Evolutionary conservation across 306 rosid genomes (phyloP), one percentile per base, ranked within the genome.

Genomic region (Trifolium subterraneum): DNA sequence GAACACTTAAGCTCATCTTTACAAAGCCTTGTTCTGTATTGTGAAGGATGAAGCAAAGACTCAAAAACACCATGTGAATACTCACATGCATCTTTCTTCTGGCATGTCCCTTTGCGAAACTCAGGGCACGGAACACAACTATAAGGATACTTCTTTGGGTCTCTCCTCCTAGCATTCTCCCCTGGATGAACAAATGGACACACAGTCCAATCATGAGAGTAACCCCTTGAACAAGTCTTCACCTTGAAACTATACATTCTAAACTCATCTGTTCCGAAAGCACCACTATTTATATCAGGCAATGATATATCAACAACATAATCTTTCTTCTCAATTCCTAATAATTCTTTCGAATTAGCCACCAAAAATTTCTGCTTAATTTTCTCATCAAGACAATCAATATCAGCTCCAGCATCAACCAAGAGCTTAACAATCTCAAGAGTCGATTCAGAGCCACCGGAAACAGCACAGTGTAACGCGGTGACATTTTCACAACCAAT

Each of bases 181-280:
- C 67, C 67, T 15, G 67, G 67, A 61, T 61, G 67, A 61, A 61
- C 67, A 61, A 61, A 61, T 23, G 67, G 67, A 16, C 67, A 61
- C 3, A 33, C 44, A n/a, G 67, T 61, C 67, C 67, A 61, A 16
- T 61, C 67, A 8, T 61, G 67, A 16, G 67, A 33, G 44, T 61
- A 61, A 61, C 38, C 67, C 22, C 67, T 29, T 6, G 67, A 61
- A 10, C 67, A 61, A n/a, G 67, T 29, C 12, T 35, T 33, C 13
- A 61, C 67, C 7, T 61, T 61, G 23, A 61, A 61, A 33, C 44
- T 15, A 16, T 27, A 61, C 67, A 61, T 61, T 16, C 67, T 29
- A 27, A 61, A 61, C 5, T 61, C 67, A 61, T 61, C 67, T 4
- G 67, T 61, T 33, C 22, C 41, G 16, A 23, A 61, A 23, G 16